phyloP scores from a whole-genome alignment of 1,284 basidiomycete species.

The Ustilago bromivora region DNA sequence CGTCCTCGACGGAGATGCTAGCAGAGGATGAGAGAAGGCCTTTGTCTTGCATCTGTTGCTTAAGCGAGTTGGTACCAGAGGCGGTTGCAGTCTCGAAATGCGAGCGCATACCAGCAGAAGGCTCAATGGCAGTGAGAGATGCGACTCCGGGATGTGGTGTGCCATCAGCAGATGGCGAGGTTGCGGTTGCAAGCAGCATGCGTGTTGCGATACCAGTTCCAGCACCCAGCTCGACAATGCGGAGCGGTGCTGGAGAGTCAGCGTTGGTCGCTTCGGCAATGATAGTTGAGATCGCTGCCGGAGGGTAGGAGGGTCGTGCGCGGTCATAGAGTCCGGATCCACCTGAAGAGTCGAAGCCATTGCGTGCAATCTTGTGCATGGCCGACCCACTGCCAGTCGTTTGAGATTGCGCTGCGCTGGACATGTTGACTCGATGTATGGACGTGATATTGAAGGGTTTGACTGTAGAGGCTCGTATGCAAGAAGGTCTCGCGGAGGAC shows the following conservation, averaged over 20 bases:
- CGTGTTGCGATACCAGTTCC: constrained; percentile 66
- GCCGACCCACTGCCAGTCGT: constrained; percentile 11
- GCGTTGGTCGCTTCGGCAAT: constrained; percentile 36
- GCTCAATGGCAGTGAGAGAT: constrained; percentile 50
- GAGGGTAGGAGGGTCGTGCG: constrained; percentile 56
- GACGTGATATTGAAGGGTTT: not conserved
- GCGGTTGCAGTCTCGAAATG: constrained; percentile 48
- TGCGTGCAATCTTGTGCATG: constrained; percentile 54
- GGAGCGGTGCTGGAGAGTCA: constrained; percentile 30
- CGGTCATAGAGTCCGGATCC: constrained; percentile 57
- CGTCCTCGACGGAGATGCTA: constrained; percentile 50
- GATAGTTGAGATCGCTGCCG: constrained; percentile 48
- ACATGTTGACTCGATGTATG: constrained; percentile 13
- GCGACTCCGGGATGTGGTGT: constrained; percentile 37
- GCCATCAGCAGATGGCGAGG: constrained; percentile 34
- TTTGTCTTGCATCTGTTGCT: constrained; percentile 37
- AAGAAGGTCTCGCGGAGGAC: not conserved
- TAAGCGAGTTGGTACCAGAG: constrained; percentile 20
- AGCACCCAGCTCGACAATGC: constrained; percentile 62
- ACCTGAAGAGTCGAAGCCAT: constrained; percentile 53
- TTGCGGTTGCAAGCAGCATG: constrained; percentile 50
- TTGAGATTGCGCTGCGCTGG: constrained; percentile 9
- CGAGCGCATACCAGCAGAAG: constrained; percentile 59
- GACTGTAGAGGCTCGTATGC: not conserved
- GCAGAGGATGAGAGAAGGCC: constrained; percentile 36